Conservation (phyloP, 805 yeast species). For the Scheffersomyces stipitis region DNA sequence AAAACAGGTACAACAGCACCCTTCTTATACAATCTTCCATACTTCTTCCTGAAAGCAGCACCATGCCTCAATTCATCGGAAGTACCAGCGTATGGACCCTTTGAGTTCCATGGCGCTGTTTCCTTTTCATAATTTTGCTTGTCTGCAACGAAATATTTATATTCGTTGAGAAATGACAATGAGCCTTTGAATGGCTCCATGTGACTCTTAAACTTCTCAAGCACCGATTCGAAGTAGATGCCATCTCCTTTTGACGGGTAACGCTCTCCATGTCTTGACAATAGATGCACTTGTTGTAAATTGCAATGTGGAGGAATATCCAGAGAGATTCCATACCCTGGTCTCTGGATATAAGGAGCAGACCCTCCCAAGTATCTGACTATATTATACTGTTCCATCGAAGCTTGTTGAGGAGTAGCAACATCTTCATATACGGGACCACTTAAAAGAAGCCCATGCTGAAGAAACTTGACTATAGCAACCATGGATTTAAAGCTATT, state of each 20-base stretch:
- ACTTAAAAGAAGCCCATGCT: conserved; percentile 29
- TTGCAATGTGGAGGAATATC: conserved; percentile 49
- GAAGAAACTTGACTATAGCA: conserved; percentile 26
- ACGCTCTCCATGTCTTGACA: conserved; percentile 79
- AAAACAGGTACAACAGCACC: conserved; percentile 16
- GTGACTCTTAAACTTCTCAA: conserved; percentile 12
- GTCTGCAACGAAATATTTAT: conserved; percentile 19
- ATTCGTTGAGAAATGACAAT: conserved; percentile 18
- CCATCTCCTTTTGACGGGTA: conserved; percentile 46
- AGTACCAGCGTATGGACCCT: conserved; percentile 21
- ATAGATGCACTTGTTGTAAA: conserved; percentile 65
- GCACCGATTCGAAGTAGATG: conserved; percentile 9
- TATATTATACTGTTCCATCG: conserved; percentile 44
- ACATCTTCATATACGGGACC: conserved; percentile 27
- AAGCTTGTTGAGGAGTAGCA: conserved; percentile 38
- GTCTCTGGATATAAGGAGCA: conserved; percentile 53
- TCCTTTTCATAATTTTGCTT: conserved; percentile 19
- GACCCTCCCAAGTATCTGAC: conserved; percentile 50
- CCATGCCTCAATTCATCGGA: conserved; percentile 23
- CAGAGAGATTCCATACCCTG: conserved; percentile 52
- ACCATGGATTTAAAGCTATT: conserved; percentile 24
- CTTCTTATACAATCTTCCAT: conserved; percentile 16
- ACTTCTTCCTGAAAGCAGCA: conserved; percentile 18
- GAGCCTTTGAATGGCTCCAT: conserved; percentile 15
- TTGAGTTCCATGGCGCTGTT: conserved; percentile 20